phyloP scores from a whole-genome alignment of 257 asterid species.

The Solanum chilense region DNA sequence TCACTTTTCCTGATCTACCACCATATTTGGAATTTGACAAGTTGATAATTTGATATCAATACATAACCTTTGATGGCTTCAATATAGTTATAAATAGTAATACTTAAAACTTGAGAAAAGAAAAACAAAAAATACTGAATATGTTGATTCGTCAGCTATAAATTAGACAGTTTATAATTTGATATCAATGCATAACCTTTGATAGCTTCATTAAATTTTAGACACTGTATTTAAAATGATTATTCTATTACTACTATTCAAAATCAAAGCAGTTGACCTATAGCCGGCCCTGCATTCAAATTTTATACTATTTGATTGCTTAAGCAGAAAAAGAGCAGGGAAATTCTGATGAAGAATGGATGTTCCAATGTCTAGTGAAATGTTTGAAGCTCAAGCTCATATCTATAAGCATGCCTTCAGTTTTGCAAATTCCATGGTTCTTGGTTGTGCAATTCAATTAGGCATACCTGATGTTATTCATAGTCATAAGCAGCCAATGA shows the following conservation, averaged over 20 bases:
- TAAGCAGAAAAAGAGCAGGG: not conserved
- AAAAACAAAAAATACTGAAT: too few species aligned
- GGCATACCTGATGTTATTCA: constrained; percentile 12
- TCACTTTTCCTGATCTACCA: too few species aligned
- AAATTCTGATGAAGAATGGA: not conserved
- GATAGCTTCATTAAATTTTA: too few species aligned
- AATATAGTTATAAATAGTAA: too few species aligned
- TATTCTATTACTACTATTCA: not conserved
- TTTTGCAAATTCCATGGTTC: constrained; percentile 13
- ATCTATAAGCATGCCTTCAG: constrained; percentile 3
- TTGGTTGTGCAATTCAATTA: constrained; percentile 8
- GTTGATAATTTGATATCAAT: too few species aligned
- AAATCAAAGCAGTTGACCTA: not conserved
- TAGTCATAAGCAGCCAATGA: constrained; percentile 12
- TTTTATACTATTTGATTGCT: not conserved
- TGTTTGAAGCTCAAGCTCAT: constrained; percentile 9
- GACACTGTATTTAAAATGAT: too few species aligned
- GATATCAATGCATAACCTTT: too few species aligned
- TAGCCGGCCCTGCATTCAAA: not conserved
- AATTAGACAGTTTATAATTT: too few species aligned
- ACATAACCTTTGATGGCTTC: too few species aligned
- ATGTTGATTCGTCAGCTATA: too few species aligned
- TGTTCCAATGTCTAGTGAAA: not conserved
- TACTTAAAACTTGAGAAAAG: too few species aligned
- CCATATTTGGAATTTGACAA: too few species aligned